These are phyloP conservation scores for Xylaria bambusicola DNA, from an alignment of 495 filamentous ascomycete species.

Conservation along the genomic window DNA sequence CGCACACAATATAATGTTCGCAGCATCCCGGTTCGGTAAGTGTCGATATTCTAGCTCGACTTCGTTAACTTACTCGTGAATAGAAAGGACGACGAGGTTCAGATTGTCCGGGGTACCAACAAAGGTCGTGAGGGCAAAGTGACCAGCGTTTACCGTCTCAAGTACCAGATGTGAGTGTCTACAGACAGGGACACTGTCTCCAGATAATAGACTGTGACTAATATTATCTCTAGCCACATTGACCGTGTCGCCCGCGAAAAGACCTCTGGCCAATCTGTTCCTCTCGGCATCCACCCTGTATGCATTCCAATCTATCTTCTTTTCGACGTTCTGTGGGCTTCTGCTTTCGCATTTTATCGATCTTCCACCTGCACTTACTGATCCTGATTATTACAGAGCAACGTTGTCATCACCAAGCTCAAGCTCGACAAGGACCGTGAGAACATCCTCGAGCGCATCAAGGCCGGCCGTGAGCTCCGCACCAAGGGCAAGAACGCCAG, in stretches of 20 bases:
- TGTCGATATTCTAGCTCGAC: neutral
- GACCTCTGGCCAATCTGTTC: slow-evolving; percentile 86
- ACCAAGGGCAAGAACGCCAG: slow-evolving; percentile 45
- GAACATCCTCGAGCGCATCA: slow-evolving; percentile 83
- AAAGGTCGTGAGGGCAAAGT: slow-evolving; percentile 97
- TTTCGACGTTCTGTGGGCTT: neutral
- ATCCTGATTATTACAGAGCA: slow-evolving; percentile 57
- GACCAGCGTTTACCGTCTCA: slow-evolving; percentile 90
- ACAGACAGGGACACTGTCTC: no score
- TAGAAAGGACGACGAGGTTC: slow-evolving; percentile 89
- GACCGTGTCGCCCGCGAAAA: slow-evolving; percentile 94
- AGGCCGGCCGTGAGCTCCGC: slow-evolving; percentile 70
- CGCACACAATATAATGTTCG: slow-evolving; percentile 95
- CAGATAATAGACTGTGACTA: no score
- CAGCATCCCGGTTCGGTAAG: slow-evolving; percentile 82
- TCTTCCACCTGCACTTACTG: no score
- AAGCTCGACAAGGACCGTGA: slow-evolving; percentile 99
- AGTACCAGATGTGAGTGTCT: neutral
- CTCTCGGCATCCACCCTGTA: slow-evolving; percentile 76
- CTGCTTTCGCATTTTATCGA: neutral
- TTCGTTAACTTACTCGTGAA: neutral
- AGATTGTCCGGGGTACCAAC: slow-evolving; percentile 80
- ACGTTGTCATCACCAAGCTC: slow-evolving; percentile 95
- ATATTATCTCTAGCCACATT: slow-evolving; percentile 55
- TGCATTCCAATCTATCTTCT: no score